Evolutionary conservation across 139 green algal species (phyloP).

Genomic region (Chlorella sp.): DNA sequence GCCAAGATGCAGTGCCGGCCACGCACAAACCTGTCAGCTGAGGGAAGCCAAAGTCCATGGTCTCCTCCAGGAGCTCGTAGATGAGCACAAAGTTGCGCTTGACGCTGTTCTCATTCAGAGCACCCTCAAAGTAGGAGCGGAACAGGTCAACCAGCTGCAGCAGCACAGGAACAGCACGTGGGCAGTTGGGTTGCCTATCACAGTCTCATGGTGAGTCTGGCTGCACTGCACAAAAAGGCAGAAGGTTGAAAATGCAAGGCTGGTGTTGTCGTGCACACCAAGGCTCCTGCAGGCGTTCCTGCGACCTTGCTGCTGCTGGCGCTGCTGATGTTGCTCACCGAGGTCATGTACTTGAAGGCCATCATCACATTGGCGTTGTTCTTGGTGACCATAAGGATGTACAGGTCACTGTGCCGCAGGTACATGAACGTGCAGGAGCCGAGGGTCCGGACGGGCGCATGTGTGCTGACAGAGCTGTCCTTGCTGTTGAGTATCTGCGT

Average conservation of each 20-base stretch:
- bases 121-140: slow-evolving; percentile 84
- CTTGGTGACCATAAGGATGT: slow-evolving; percentile 83
- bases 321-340: too few species aligned
- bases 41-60: slow-evolving; percentile 4
- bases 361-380: slow-evolving; percentile 91
- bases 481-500: slow-evolving; percentile 80
- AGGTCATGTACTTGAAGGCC: slow-evolving; percentile 85
- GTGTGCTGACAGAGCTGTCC: too few species aligned
- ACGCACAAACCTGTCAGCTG: slow-evolving; percentile 62
- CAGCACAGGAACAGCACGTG: too few species aligned
- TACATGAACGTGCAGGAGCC: slow-evolving; percentile 83
- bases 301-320: too few species aligned
- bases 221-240: too few species aligned
- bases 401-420: slow-evolving; percentile 80
- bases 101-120: slow-evolving; percentile 77
- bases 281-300: too few species aligned
- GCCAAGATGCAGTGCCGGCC: too few species aligned
- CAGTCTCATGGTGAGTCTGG: too few species aligned
- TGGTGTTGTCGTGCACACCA: too few species aligned
- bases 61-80: slow-evolving; percentile 23
- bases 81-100: slow-evolving; percentile 94
- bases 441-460: slow-evolving; percentile 75
- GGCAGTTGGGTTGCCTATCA: too few species aligned
- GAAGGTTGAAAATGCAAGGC: too few species aligned
- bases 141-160: slow-evolving; percentile 78